Base-by-base conservation (phyloP, 306 rosid genomes). In the Dalbergia cultrata region DNA sequence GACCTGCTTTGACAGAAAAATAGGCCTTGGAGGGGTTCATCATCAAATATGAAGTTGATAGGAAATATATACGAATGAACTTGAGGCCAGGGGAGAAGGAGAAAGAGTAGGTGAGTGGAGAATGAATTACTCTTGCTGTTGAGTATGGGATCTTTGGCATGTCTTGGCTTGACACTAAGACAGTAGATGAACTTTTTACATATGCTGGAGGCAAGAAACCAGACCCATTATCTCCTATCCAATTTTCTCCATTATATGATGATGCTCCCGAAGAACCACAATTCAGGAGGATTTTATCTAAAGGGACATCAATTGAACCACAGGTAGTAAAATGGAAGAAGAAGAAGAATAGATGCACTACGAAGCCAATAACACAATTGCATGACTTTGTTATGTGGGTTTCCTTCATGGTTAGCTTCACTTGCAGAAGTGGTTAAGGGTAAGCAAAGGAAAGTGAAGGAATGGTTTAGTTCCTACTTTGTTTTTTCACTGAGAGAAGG, bases 1-100 rank as follows among this genome's bases (percentile, higher is more conserved):
- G 44, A 13, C 87, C 88, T 2, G 81, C 72, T 86, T 81, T 80
- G 66, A 93, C 96, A 5, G 91, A 88, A 82, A 91, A 93, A 45
- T 67, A 76, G 56, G 91, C 81, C 0, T 74, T 35, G 17, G 74
- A 73, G 37, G 22, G 70, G 22, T 57, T 37, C 17, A 74, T 45
- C 5, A 16, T 72, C 5, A 14, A 49, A 78, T 53, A 53, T 0
- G 83, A 49, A 62, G 80, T 66, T 11, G 89, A 81, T 9, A 78
- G 72, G 75, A 93, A 89, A 71, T 89, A 39, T 4, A 93, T 33
- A 3, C 92, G 84, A 75, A 93, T 68, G 74, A 93, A 89, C 54
- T 78, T 87, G 22, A 81, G 89, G 56, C 87, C 92, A 8, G 82
- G 56, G 22, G 87, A 65, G 67, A 82, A 69, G 3, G 84, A 82